Base-by-base conservation (phyloP, 768 basidiomycete species). In the Cantharellus anzutake region DNA sequence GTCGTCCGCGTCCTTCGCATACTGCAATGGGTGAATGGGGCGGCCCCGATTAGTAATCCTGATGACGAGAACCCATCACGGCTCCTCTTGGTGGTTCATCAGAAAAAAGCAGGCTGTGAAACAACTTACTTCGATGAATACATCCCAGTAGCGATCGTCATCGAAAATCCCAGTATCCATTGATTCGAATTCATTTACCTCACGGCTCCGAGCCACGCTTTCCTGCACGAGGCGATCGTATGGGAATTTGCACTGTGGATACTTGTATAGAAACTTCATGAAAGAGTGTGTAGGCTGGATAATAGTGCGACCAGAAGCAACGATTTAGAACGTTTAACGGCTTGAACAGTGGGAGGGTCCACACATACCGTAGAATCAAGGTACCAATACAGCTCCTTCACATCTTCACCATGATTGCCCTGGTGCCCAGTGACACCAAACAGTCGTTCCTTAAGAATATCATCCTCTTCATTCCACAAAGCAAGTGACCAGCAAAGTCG, bases 251-350 rank as follows among this genome's bases (percentile, higher is more conserved):
- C 81, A 76, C 70, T 99, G 96, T 7, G 96, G 93, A 66, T 99
- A 99, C 70, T 99, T 99, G 80, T 99, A 99, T 60, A 97, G 73
- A 71, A 89, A 97, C 71, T 99, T 99, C 96, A 99, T 98, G 78
- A 98, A 99, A 3, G 93, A 96, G 67, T 99, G 96, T 2, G 96
- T 97, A 42, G 96, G 96, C 52, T 55, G 35, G 44, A 48, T 11
- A 48, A 48, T 1, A 29, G 29, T 48, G 44, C 44, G 44, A 11
- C 29, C 11, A 55, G 44, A 11, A 48, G 44, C 11, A 29, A 48
- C 44, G 44, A 48, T 11, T 11, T 48, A 11, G 35, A 55, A 7
- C 35, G 35, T 55, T 11, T 11, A 11, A 7, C 7, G 52, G 38
- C 7, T 7, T 7, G 38, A 11, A 55, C 7, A 37, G 52, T 37